Evolutionary conservation across 176 grass and related monocot genomes (phyloP).

Genomic region (Panicum miliaceum): DNA sequence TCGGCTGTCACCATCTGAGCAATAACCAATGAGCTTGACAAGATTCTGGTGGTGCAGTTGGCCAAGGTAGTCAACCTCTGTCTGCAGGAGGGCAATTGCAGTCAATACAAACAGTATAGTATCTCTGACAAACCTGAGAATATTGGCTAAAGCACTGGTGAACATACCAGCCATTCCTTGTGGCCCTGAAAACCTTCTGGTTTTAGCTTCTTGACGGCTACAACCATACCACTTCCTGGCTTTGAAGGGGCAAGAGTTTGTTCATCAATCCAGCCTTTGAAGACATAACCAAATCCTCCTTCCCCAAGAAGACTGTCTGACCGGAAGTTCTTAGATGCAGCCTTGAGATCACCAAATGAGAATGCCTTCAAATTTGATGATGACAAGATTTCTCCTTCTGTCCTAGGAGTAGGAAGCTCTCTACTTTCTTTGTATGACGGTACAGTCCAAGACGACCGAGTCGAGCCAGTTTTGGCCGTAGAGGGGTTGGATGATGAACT

Average conservation of each 20-base stretch:
- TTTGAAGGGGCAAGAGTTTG: constrained; percentile 61
- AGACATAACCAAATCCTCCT: constrained; percentile 76
- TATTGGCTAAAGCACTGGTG: neutral
- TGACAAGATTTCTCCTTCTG: constrained; percentile 77
- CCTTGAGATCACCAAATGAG: constrained; percentile 49
- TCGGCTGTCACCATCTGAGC: constrained; percentile 74
- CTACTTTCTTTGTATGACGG: constrained; percentile 62
- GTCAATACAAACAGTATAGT: constrained; percentile 7
- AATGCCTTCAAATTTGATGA: constrained; percentile 58
- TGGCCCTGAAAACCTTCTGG: constrained; percentile 72
- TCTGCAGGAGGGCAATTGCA: constrained; percentile 46
- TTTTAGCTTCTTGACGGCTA: constrained; percentile 66
- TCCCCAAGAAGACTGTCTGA: constrained; percentile 64
- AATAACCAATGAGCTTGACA: constrained; percentile 90
- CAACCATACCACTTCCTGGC: constrained; percentile 57
- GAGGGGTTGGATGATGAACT: constrained; percentile 49
- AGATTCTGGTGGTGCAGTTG: constrained; percentile 83
- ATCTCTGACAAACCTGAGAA: constrained; percentile 26
- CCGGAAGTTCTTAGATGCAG: constrained; percentile 56
- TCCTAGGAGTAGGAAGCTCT: constrained; percentile 59
- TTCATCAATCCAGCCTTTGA: constrained; percentile 72
- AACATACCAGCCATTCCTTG: constrained; percentile 74
- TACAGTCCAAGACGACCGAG: constrained; percentile 48
- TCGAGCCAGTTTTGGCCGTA: constrained; percentile 43
- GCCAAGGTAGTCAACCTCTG: constrained; percentile 86